These are phyloP conservation scores for Penicillium malachiteum DNA, from an alignment of 495 filamentous ascomycete genomes.

Conservation along the genomic window DNA sequence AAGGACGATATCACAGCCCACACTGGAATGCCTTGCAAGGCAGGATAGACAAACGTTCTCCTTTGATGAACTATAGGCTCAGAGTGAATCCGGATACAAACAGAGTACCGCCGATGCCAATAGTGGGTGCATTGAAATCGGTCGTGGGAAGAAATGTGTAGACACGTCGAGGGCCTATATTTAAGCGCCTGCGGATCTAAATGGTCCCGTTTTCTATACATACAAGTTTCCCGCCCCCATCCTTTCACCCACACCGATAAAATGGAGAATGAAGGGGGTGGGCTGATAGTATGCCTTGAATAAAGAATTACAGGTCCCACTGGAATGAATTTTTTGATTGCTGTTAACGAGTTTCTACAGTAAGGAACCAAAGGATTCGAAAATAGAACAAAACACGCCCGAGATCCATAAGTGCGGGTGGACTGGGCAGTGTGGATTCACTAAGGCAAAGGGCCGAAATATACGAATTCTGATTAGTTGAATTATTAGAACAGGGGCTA, in stretches of 20 bases:
- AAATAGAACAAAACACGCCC: neutral
- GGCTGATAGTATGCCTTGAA: conserved; percentile 31
- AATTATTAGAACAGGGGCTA: neutral
- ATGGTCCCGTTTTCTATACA: conserved; percentile 23
- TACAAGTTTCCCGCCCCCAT: conserved; percentile 26
- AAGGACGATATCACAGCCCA: conserved; percentile 29
- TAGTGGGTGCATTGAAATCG: conserved; percentile 29
- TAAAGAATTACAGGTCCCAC: conserved; percentile 13
- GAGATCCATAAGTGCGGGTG: neutral
- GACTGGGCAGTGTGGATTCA: neutral
- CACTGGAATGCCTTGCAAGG: conserved; percentile 40
- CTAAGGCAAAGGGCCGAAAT: conserved; percentile 8
- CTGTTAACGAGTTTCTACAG: neutral
- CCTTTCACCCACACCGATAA: conserved; percentile 19
- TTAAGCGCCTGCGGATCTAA: conserved; percentile 39
- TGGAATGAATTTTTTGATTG: neutral
- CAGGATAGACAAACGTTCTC: conserved; percentile 30
- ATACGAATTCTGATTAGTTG: conserved; percentile 15
- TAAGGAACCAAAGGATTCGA: neutral
- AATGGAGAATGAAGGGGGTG: conserved; percentile 8
- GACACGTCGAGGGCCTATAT: conserved; percentile 40
- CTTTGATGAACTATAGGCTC: conserved; percentile 39
- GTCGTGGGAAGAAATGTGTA: conserved; percentile 26
- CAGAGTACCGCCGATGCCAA: conserved; percentile 37
- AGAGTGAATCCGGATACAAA: conserved; percentile 31